Conservation (phyloP, 2,329 filamentous ascomycete species). For the Aspergillus hortae region DNA sequence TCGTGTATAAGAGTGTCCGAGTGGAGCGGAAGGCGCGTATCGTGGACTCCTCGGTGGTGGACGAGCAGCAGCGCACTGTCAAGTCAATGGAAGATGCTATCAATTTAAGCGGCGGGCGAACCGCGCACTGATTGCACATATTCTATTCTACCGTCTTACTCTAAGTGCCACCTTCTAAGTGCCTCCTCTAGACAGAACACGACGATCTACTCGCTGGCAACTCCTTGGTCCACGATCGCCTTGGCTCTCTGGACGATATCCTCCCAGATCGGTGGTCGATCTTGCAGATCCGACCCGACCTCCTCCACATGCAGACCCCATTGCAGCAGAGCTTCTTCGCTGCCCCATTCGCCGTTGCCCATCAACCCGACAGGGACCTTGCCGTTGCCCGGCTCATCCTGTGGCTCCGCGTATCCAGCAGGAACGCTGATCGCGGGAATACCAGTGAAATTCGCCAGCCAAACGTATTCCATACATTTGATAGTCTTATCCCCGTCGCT, state of each 20-base stretch:
- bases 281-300: slow-evolving; percentile 32
- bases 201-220: background rate
- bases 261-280: slow-evolving; percentile 42
- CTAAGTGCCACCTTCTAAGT: background rate
- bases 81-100: background rate
- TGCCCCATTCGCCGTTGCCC: slow-evolving; percentile 55
- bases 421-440: slow-evolving; percentile 68
- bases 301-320: slow-evolving; percentile 50
- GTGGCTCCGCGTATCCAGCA: slow-evolving; percentile 58
- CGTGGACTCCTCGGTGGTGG: background rate
- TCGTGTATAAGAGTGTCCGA: slow-evolving; percentile 11
- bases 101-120: background rate
- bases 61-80: background rate
- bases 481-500: slow-evolving; percentile 66
- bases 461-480: slow-evolving; percentile 72
- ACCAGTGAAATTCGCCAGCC: slow-evolving; percentile 72
- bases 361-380: slow-evolving; percentile 54
- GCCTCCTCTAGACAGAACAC: background rate
- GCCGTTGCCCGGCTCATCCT: slow-evolving; percentile 26
- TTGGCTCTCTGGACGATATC: slow-evolving; percentile 38
- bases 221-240: background rate
- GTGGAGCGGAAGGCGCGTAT: slow-evolving; percentile 7
- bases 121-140: background rate
- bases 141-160: background rate
- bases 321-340: slow-evolving; percentile 47